Evolutionary conservation across 2,329 filamentous ascomycete species (phyloP).

Genomic region (Apiospora arundinis): DNA sequence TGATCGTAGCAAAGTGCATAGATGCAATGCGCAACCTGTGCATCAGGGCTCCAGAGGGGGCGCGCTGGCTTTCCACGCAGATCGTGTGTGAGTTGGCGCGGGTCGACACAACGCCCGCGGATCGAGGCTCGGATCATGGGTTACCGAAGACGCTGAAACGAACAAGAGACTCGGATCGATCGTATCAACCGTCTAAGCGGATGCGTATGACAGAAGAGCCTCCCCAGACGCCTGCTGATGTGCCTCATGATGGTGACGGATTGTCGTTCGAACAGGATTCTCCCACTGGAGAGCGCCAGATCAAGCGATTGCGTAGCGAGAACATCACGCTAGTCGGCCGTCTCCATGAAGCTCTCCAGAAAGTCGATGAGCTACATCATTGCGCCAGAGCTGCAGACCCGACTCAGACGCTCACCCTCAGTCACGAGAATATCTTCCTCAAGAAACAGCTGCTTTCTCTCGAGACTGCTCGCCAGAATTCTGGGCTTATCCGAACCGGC

Average conservation of each 20-base stretch:
- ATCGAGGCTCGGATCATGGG: neutral
- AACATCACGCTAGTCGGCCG: neutral
- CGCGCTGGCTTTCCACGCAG: neutral
- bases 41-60: neutral
- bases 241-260: neutral
- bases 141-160: neutral
- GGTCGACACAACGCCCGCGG: neutral
- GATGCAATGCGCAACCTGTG: neutral
- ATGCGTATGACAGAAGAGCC: neutral
- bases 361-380: neutral
- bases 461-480: neutral
- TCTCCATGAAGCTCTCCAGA: neutral
- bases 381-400: neutral
- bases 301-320: neutral
- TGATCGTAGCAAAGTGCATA: neutral
- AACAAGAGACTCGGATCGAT: neutral
- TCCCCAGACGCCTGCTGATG: neutral
- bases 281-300: neutral
- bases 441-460: neutral
- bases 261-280: neutral
- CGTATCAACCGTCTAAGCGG: neutral
- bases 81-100: neutral
- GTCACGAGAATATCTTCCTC: neutral
- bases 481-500: neutral
- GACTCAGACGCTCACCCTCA: neutral